Evolutionary conservation across 2,329 filamentous ascomycete genomes (phyloP).

Genomic region (Fusarium albidum): DNA sequence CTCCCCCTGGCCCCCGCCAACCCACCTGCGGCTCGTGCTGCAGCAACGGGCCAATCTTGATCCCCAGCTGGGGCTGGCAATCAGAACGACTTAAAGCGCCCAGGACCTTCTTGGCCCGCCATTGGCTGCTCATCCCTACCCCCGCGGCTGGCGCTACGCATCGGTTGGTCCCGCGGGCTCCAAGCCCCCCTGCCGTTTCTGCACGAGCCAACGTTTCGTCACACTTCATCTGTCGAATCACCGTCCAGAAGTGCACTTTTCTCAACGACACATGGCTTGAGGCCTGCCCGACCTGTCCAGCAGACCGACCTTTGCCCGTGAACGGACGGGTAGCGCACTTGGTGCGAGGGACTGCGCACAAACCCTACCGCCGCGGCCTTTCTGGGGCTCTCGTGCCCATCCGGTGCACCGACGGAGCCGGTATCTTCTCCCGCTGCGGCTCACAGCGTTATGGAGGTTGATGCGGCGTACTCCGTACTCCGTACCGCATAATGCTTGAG

Average conservation of each 20-base stretch:
- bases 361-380: conserved; percentile 33
- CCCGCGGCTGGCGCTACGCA: conserved; percentile 46
- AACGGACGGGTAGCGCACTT: conserved; percentile 16
- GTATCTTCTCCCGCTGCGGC: conserved; percentile 20
- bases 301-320: conserved; percentile 35
- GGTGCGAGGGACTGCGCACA: conserved; percentile 13
- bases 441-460: conserved; percentile 22
- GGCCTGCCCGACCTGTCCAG: conserved; percentile 26
- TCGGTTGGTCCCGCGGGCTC: conserved; percentile 56
- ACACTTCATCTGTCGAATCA: conserved; percentile 52
- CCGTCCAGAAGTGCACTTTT: conserved; percentile 30
- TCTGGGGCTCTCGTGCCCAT: conserved; percentile 7
- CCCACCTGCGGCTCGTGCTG: conserved; percentile 40
- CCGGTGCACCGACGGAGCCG: conserved; percentile 7
- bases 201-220: conserved; percentile 55
- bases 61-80: conserved; percentile 43
- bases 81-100: conserved; percentile 15
- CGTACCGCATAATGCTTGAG: conserved; percentile 17
- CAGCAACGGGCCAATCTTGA: conserved; percentile 52
- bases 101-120: not conserved
- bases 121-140: conserved; percentile 30
- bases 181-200: conserved; percentile 48
- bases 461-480: too few relatives aligned
- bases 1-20: conserved; percentile 19
- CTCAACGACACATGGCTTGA: conserved; percentile 32